phyloP scores from a whole-genome alignment of 78 protist genomes.

The Cavenderia fasciculata region DNA sequence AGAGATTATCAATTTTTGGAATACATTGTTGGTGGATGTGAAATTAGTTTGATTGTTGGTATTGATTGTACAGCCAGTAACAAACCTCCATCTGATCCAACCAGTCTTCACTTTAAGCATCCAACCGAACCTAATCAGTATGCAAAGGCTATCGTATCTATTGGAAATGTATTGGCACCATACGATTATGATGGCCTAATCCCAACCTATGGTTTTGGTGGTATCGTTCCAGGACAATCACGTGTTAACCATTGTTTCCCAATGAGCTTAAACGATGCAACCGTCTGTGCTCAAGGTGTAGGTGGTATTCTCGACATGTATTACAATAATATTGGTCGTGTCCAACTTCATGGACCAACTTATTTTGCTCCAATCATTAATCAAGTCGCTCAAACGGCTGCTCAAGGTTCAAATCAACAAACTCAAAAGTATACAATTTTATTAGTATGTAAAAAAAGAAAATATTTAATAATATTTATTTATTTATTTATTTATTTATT shows the following conservation, averaged over 20 bases:
- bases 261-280: slow-evolving; percentile 22
- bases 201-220: slow-evolving; percentile 92
- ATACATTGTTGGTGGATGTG: slow-evolving; percentile 80
- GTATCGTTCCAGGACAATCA: slow-evolving; percentile 39
- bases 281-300: slow-evolving; percentile 10
- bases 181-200: slow-evolving; percentile 43
- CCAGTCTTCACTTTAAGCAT: slow-evolving; percentile 55
- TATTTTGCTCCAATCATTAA: slow-evolving; percentile 74
- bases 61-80: slow-evolving; percentile 94
- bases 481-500: too few relatives aligned
- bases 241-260: slow-evolving; percentile 82
- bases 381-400: neutral
- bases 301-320: slow-evolving; percentile 74
- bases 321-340: slow-evolving; percentile 20
- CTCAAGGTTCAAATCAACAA: neutral
- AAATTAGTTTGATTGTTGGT: slow-evolving; percentile 81
- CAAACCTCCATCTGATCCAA: slow-evolving; percentile 1
- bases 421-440: slow-evolving; percentile 80
- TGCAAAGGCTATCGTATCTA: slow-evolving; percentile 33
- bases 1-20: slow-evolving; percentile 78
- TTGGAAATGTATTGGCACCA: slow-evolving; percentile 48
- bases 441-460: neutral
- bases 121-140: slow-evolving; percentile 74
- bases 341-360: slow-evolving; percentile 83
- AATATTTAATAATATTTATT: too few relatives aligned